Base-by-base conservation (phyloP, 495 filamentous ascomycete species). In the Podospora sp. region DNA sequence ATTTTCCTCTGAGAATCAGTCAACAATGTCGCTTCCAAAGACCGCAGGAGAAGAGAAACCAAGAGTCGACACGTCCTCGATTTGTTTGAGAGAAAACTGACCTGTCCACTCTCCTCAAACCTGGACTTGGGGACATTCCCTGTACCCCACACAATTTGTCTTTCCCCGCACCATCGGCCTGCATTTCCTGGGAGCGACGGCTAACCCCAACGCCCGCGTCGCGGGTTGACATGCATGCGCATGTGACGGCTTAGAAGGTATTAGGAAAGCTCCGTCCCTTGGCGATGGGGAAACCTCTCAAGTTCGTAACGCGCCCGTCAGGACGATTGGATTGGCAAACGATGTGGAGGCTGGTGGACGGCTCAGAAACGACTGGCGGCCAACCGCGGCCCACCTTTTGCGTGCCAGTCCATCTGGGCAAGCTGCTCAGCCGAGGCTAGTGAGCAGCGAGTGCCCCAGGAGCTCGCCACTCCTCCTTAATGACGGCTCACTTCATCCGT, bases 231-330 rank as follows among this genome's bases (percentile, higher is more conserved):
- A 20, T 33, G 56, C 56, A 59, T 59, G 56, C 1, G 56, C 56
- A 59, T 59, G 56, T 59, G 56, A 59, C 56, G 25, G n/a, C 56
- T n/a, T 29, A 11, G 26, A 33, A 29, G 7, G 26, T 3, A 11
- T 59, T 59, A 26, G 56, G 56, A 26, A 16, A 26, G 6, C 26
- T 35, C 56, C 25, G 56, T 3, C 25, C 8, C 56, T 59, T 33
- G 56, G 24, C 56, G 5, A 59, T 59, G 56, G 56, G 26, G 56
- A 25, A 59, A 59, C 26, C 33, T 59, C 56, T n/a, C 56, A 59
- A 59, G 22, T 35, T 59, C 9, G 56, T 6, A n/a, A 9, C n/a
- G 16, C 18, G 18, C 56, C 56, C 27, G 26, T 59, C 56, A 59
- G 56, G 21, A n/a, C 26, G 16, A 26, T 27, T 29, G 56, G 26